Evolutionary conservation across 148 eudicot genomes (phyloP).

Genomic region (Chenopodium album): DNA sequence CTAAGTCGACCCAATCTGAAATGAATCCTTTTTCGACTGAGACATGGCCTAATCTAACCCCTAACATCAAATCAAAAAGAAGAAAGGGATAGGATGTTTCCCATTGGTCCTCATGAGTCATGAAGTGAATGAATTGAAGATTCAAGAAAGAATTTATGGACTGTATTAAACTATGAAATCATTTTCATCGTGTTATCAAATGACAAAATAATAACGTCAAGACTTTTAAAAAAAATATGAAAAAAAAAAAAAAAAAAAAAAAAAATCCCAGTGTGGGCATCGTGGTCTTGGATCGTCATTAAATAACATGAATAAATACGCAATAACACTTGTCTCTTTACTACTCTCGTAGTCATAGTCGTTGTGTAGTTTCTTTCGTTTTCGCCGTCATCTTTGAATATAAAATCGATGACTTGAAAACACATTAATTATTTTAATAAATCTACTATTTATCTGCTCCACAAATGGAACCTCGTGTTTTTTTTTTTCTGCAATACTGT

Average conservation of each 20-base stretch:
- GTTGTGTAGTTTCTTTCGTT: not conserved
- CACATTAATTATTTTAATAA: too few relatives aligned
- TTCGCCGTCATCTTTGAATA: conserved; percentile 17
- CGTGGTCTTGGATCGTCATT: not conserved
- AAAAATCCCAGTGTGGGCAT: not conserved
- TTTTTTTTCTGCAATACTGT: too few relatives aligned
- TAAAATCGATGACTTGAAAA: not conserved
- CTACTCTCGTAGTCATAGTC: not conserved
- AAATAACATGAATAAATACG: not conserved
- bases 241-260: too few relatives aligned
- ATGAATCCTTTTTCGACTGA: too few relatives aligned
- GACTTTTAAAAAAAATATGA: not conserved
- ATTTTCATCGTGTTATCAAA: not conserved
- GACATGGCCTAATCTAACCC: too few relatives aligned
- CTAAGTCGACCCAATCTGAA: too few relatives aligned
- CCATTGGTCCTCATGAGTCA: not conserved
- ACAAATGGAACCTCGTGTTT: not conserved
- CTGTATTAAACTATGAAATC: not conserved
- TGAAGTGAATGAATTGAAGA: not conserved
- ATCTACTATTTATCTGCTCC: conserved; percentile 3
- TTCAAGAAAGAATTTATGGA: not conserved
- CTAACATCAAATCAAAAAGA: not conserved
- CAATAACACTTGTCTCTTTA: not conserved
- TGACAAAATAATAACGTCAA: not conserved
- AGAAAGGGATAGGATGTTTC: not conserved